A percentile compares a stretch with the other conserved stretches of the same genome.
These are phyloP conservation scores for Termitomyces sp. DNA, from an alignment of 768 basidiomycete genomes.

Conservation along the genomic window DNA sequence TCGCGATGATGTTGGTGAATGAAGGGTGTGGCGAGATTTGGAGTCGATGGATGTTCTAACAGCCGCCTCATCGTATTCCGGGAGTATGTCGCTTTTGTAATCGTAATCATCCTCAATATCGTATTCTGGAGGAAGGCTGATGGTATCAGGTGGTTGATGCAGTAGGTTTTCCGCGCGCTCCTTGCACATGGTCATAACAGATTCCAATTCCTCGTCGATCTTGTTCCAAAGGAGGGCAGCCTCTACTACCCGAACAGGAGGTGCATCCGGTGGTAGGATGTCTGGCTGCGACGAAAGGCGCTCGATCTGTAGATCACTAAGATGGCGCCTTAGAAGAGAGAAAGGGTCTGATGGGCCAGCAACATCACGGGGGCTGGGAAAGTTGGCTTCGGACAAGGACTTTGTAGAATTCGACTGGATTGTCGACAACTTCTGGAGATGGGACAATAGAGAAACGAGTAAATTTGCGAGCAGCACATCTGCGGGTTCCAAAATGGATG, in stretches of 20 bases:
- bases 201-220: slow-evolving; percentile 73
- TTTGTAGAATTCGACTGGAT: slow-evolving; percentile 27
- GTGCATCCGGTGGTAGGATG: slow-evolving; percentile 29
- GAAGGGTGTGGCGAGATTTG: slow-evolving; percentile 20
- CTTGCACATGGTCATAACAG: slow-evolving; percentile 61
- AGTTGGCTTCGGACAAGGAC: slow-evolving; percentile 10
- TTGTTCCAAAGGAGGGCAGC: slow-evolving; percentile 67
- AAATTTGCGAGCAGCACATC: slow-evolving; percentile 66
- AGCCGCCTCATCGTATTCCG: slow-evolving; percentile 53
- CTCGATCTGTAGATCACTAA: slow-evolving; percentile 64
- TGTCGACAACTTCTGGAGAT: slow-evolving; percentile 61
- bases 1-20: slow-evolving; percentile 23
- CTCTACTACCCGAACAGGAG: slow-evolving; percentile 52
- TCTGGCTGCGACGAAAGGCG: slow-evolving; percentile 41
- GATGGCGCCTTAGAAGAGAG: slow-evolving; percentile 60
- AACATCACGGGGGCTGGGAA: slow-evolving; percentile 8
- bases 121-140: slow-evolving; percentile 45
- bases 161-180: slow-evolving; percentile 43
- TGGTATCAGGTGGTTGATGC: slow-evolving; percentile 23
- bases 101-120: slow-evolving; percentile 39
- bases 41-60: slow-evolving; percentile 34
- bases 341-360: slow-evolving; percentile 38
- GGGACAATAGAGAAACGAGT: slow-evolving; percentile 64
- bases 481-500: slow-evolving; percentile 34
- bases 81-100: slow-evolving; percentile 40